Base-by-base conservation (phyloP, 768 basidiomycete species). In the Scleroderma citrinum region DNA sequence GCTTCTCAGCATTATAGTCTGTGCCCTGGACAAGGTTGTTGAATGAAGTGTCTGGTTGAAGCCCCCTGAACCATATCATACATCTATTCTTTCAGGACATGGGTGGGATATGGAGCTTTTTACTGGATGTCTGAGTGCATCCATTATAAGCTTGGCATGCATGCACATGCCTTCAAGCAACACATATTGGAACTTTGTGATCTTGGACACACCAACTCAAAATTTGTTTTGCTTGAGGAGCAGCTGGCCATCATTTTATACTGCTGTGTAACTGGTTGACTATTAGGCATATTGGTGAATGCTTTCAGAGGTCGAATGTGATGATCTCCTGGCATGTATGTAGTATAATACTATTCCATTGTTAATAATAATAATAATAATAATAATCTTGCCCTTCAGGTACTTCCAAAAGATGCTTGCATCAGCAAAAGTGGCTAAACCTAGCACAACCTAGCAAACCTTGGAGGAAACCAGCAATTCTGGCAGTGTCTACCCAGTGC, bases 241-340 rank as follows among this genome's bases (percentile, higher is more conserved):
- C 67, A 72, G 46, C 44, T 71, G 14, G 69, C 68, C 2, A 68
- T 73, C 19, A 72, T 73, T 47, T 61, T 73, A 16, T 48, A 58
- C 12, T 54, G 65, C 39, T 58, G 59, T 13, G 36, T 47, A 7
- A 47, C 37, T 10, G 46, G 46, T 5, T 47, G 16, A 39, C 47
- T 1, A 49, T 48, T 23, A 2, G 45, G 16, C 46, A 48, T 32
- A 26, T 43, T 48, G 50, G 34, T 5, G 34, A 35, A n/a, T 13
- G 34, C 5, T 35, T 35, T 12, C 34, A 35, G 13, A 4, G 13
- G 3, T 35, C 34, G 13, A 35, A 35, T 35, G 34, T 5, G 5
- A 35, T 12, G 5, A 35, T 35, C 13, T 35, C 34, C 12, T 5
- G 8, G 26, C n/a, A n/a, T n/a, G n/a, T n/a, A n/a, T n/a, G n/a